Conservation (phyloP, 257 asterid species). For the Voacanga thouarsii region DNA sequence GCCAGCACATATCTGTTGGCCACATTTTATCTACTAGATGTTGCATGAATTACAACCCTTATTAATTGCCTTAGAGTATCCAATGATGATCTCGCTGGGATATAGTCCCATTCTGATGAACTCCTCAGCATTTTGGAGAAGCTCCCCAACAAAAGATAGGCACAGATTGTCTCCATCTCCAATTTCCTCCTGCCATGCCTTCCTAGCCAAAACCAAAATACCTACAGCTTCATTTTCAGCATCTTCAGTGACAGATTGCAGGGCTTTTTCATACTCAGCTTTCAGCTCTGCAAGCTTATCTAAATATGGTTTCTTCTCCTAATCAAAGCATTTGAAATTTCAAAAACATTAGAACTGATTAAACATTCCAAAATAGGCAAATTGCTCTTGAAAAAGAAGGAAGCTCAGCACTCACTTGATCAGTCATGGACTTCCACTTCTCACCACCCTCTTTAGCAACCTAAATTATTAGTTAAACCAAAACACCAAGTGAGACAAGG, state of each 20-base stretch:
- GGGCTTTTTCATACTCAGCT: too few relatives aligned
- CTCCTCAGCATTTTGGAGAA: slow-evolving; percentile 93
- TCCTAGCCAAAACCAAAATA: slow-evolving; percentile 89
- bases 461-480: slow-evolving; percentile 21
- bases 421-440: slow-evolving; percentile 5
- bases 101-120: slow-evolving; percentile 97
- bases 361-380: neutral
- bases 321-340: slow-evolving; percentile 5
- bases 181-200: slow-evolving; percentile 95
- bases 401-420: too few relatives aligned
- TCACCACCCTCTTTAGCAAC: slow-evolving; percentile 69
- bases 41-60: slow-evolving; percentile 44
- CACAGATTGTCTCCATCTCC: slow-evolving; percentile 97
- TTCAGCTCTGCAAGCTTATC: too few relatives aligned
- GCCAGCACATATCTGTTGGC: neutral
- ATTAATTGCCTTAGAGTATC: slow-evolving; percentile 77
- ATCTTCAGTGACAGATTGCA: too few relatives aligned
- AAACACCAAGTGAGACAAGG: slow-evolving; percentile 1
- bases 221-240: too few relatives aligned
- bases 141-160: slow-evolving; percentile 94
- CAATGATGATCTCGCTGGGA: slow-evolving; percentile 89
- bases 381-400: too few relatives aligned
- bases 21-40: neutral
- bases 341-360: neutral
- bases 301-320: slow-evolving; percentile 81